These are phyloP conservation scores for Torulaspora pretoriensis DNA, from an alignment of 1,139 yeast species.

Conservation along the genomic window DNA sequence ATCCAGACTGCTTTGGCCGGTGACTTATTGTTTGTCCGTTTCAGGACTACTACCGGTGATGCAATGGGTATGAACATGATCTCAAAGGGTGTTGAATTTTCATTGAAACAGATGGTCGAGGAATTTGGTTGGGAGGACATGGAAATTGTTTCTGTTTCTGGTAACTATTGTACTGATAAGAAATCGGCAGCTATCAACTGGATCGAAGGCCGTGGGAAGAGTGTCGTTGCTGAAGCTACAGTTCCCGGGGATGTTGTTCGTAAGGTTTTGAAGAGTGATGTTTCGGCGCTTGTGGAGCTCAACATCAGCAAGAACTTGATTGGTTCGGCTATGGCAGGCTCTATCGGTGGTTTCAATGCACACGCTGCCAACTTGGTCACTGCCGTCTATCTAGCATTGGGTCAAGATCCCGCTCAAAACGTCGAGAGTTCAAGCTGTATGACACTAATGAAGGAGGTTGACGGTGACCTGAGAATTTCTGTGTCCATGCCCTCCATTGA, in stretches of 20 bases:
- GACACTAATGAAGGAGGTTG: constrained; percentile 80
- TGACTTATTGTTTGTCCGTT: constrained; percentile 77
- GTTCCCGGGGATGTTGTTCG: constrained; percentile 77
- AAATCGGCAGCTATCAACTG: constrained; percentile 98
- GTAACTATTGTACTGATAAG: constrained; percentile 96
- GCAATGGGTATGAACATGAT: constrained; percentile 99
- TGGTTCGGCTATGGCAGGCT: constrained; percentile 98
- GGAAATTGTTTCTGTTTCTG: constrained; percentile 89
- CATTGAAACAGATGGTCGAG: constrained; percentile 78
- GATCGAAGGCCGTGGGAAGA: constrained; percentile 99
- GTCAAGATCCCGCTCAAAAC: constrained; percentile 98
- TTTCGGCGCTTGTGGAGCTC: constrained; percentile 84
- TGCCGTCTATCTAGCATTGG: constrained; percentile 89
- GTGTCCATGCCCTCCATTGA: constrained; percentile 99
- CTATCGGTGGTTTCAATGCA: constrained; percentile 96
- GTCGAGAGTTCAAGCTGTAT: constrained; percentile 97
- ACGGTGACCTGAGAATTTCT: constrained; percentile 81
- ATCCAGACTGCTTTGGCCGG: constrained; percentile 97
- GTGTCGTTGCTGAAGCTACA: constrained; percentile 95
- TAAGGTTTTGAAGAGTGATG: constrained; percentile 84
- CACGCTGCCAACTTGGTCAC: constrained; percentile 96
- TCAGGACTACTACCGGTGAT: constrained; percentile 97
- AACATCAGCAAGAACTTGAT: constrained; percentile 84
- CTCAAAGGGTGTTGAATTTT: constrained; percentile 91
- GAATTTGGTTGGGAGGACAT: constrained; percentile 92